Base-by-base conservation (phyloP, 2,329 filamentous ascomycete genomes). In the Fusarium continuum region DNA sequence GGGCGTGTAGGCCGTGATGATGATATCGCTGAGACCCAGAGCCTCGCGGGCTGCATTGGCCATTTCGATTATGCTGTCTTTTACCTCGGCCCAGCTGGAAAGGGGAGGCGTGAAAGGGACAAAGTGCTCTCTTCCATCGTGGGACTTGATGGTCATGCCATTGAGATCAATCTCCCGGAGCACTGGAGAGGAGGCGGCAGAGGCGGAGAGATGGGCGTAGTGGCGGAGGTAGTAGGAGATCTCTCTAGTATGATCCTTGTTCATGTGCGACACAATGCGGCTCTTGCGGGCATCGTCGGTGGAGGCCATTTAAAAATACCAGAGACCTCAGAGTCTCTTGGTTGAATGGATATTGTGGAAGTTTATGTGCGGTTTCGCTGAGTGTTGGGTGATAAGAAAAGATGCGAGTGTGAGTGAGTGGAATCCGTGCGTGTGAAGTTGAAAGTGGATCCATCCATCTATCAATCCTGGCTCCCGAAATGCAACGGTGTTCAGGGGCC, bases 141-240 rank as follows among this genome's bases (percentile, higher is more conserved):
- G 78, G 8, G 82, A 78, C 19, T 79, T 78, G 56, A 85, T 85
- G 69, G 94, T 81, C 77, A 97, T 83, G 63, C 82, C 75, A 29
- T 81, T 75, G 54, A 92, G 82, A 26, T 82, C 81, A 60, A 96
- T 80, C 73, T 93, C 88, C 50, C 82, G 79, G 64, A 97, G 80
- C 32, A 80, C 76, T 17, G 91, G 86, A 17, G 80, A 78, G 54
- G 84, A 78, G 44, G 89, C 83, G 44, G 83, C 78, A 57, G 78
- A 75, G 8, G 82, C 71, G 14, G 88, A 83, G 38, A 91, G 79
- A 14, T 80, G 75, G 73, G 80, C 82, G 79, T 88, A 92, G 75
- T 92, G 85, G 64, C 88, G 88, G n/a, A 96, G 85, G 77, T 93
- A 96, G 72, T 90, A 84, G 54, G 85, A 79, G 44, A 97, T 86